phyloP scores from a whole-genome alignment of 805 yeast species.

The Dipodascopsis tothii region DNA sequence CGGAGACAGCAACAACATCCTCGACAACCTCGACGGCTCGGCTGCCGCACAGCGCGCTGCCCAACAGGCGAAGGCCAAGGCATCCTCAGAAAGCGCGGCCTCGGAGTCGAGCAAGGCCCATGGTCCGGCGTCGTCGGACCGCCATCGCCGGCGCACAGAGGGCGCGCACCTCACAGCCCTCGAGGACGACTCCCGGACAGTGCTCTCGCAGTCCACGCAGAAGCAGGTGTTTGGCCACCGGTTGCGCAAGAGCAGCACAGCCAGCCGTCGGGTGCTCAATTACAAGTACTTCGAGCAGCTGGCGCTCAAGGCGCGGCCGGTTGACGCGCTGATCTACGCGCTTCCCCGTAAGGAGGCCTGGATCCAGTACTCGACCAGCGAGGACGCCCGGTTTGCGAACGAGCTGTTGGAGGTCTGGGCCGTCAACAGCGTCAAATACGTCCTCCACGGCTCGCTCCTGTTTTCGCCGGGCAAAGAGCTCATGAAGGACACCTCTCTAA shows the following conservation, averaged over 20 bases:
- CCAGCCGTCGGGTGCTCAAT: not conserved
- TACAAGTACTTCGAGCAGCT: not conserved
- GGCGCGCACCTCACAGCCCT: not conserved
- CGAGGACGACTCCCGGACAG: no score
- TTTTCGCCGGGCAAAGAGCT: conserved; percentile 25
- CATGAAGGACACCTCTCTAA: not conserved
- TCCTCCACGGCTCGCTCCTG: conserved; percentile 26
- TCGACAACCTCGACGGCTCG: no score
- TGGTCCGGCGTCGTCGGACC: no score
- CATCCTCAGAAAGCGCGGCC: no score
- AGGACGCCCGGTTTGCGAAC: conserved; percentile 8
- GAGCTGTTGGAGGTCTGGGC: conserved; percentile 30
- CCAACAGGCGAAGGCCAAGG: no score
- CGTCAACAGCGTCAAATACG: conserved; percentile 29
- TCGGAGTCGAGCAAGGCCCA: no score
- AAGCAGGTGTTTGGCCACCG: no score
- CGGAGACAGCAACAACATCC: not conserved
- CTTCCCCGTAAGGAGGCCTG: conserved; percentile 30
- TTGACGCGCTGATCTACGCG: conserved; percentile 25
- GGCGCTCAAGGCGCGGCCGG: conserved; percentile 9
- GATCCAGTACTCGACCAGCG: conserved; percentile 25
- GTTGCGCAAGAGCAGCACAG: not conserved
- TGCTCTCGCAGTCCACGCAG: no score
- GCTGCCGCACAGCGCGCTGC: no score
- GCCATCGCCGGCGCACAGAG: not conserved